phyloP scores from a whole-genome alignment of 306 rosid species.

The Cicer judaicum region DNA sequence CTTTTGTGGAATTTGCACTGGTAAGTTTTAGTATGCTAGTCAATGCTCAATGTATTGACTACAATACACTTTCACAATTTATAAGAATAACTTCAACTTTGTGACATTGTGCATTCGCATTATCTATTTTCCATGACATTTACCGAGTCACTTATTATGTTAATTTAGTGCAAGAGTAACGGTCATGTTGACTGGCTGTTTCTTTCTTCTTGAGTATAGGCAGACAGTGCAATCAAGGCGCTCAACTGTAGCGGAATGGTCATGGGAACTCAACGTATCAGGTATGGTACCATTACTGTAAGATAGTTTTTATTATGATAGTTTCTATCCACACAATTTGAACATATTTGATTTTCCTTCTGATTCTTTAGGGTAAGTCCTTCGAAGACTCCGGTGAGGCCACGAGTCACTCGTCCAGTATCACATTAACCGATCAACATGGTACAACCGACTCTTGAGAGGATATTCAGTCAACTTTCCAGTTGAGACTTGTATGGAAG shows the following conservation, averaged over 20 bases:
- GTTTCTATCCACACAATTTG: constrained; percentile 3
- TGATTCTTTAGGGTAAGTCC: constrained; percentile 86
- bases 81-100: constrained; percentile 1
- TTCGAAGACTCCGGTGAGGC: constrained; percentile 96
- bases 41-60: constrained; percentile 1
- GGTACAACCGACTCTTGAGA: constrained; percentile 41
- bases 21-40: constrained; percentile 44
- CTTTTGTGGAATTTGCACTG: constrained; percentile 90
- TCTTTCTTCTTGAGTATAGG: constrained; percentile 61
- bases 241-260: constrained; percentile 92
- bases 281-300: constrained; percentile 53
- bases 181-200: constrained; percentile 16
- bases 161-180: constrained; percentile 24
- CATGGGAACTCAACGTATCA: constrained; percentile 85
- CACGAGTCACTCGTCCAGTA: constrained; percentile 74
- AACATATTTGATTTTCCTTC: constrained; percentile 31
- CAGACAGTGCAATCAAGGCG: constrained; percentile 91
- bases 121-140: too few relatives aligned
- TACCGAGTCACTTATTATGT: neutral
- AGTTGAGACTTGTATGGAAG: constrained; percentile 52
- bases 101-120: neutral
- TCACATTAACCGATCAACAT: constrained; percentile 44
- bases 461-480: constrained; percentile 50
- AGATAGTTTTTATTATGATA: constrained; percentile 20
- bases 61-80: constrained; percentile 10